Conservation (phyloP, 768 basidiomycete genomes). For the Leccinum boreale region DNA sequence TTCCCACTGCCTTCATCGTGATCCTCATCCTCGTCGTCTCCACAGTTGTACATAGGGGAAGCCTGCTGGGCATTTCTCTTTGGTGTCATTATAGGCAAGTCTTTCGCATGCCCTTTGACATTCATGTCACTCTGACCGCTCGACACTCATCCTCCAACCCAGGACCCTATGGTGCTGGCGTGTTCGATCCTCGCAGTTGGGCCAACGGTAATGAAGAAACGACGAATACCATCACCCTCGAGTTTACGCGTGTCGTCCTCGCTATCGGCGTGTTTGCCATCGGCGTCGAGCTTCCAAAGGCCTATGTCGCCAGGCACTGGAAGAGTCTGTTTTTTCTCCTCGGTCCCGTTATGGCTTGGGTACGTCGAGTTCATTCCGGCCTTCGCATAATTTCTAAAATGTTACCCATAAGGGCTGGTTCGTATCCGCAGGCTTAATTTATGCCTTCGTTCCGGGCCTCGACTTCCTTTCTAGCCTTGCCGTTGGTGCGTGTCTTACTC, state of each 20-base stretch:
- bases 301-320: constrained; percentile 94
- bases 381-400: constrained; percentile 6
- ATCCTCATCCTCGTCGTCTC: constrained; percentile 6
- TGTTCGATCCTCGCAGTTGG: constrained; percentile 85
- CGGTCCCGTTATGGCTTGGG: constrained; percentile 81
- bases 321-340: constrained; percentile 82
- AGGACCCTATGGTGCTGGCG: constrained; percentile 80
- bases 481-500: constrained; percentile 89
- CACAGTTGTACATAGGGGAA: constrained; percentile 88
- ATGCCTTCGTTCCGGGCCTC: constrained; percentile 84
- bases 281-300: constrained; percentile 95
- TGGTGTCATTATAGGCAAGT: constrained; percentile 81
- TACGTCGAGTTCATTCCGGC: constrained; percentile 35
- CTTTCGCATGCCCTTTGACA: neutral
- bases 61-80: constrained; percentile 94
- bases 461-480: constrained; percentile 87
- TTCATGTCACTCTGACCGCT: constrained; percentile 5
- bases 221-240: constrained; percentile 80
- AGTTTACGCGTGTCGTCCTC: constrained; percentile 85
- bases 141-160: constrained; percentile 1
- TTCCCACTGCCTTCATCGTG: neutral
- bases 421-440: constrained; percentile 87
- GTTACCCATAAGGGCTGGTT: constrained; percentile 75
- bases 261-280: constrained; percentile 98
- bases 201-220: constrained; percentile 43